These are phyloP conservation scores for Acer campestre DNA, from an alignment of 345 rosid genomes.

Conservation along the genomic window DNA sequence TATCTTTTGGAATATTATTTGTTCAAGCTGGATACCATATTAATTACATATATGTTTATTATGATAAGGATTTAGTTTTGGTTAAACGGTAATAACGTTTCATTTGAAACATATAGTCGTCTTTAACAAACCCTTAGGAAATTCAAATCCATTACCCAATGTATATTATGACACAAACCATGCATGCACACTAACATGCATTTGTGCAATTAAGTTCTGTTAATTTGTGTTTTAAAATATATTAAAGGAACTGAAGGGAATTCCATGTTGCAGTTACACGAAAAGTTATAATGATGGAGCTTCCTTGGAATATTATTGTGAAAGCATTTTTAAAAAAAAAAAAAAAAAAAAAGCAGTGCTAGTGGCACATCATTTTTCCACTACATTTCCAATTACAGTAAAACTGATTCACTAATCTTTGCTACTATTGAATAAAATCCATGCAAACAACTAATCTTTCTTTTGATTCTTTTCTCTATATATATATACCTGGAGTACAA, in stretches of 20 bases:
- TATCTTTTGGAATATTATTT: no score
- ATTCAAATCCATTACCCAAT: no score
- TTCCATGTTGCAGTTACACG: not conserved
- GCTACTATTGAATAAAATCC: conserved; percentile 9
- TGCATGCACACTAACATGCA: no score
- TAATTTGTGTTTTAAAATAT: not conserved
- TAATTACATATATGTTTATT: no score
- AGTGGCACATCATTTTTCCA: not conserved
- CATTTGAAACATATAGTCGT: no score
- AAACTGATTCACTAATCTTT: not conserved
- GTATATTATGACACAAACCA: no score
- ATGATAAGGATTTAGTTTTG: no score
- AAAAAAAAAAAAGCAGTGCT: not conserved
- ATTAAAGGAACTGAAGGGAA: not conserved
- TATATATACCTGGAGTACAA: not conserved
- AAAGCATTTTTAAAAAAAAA: no score
- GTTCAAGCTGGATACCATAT: no score
- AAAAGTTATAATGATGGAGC: not conserved
- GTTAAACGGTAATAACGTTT: no score
- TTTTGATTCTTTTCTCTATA: not conserved
- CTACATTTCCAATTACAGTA: conserved; percentile 12
- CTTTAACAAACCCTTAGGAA: no score
- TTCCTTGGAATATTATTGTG: no score
- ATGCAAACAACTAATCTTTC: conserved; percentile 5
- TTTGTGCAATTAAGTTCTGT: not conserved